Evolutionary conservation across 306 rosid genomes (phyloP).

Genomic region (Inga leiocalycina): DNA sequence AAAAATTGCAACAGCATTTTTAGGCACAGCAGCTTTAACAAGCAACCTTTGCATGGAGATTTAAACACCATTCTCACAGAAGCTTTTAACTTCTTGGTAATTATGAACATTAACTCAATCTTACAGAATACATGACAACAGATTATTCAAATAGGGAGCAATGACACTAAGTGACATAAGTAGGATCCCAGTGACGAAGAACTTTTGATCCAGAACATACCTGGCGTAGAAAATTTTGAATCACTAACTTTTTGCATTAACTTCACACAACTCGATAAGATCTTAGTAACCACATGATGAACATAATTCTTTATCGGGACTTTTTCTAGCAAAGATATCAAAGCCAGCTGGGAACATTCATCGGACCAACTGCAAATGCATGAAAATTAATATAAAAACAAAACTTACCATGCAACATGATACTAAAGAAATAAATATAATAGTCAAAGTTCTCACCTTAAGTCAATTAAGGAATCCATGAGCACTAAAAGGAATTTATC

Average conservation of each 20-base stretch:
- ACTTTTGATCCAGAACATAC: constrained; percentile 37
- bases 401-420: background rate
- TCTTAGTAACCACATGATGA: constrained; percentile 59
- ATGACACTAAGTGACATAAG: background rate
- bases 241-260: constrained; percentile 45
- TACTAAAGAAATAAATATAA: background rate
- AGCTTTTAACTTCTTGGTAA: constrained; percentile 8
- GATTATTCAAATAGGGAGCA: background rate
- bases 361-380: constrained; percentile 63
- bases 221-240: constrained; percentile 56
- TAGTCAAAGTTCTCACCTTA: constrained; percentile 53
- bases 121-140: background rate
- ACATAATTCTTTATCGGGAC: constrained; percentile 57
- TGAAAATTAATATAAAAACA: constrained; percentile 36
- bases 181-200: constrained; percentile 3
- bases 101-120: constrained; percentile 1
- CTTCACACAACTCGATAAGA: constrained; percentile 65
- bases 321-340: constrained; percentile 72
- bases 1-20: background rate
- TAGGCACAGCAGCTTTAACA: background rate
- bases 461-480: constrained; percentile 75
- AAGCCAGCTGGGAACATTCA: constrained; percentile 59
- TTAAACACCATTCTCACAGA: background rate
- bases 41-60: background rate
- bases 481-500: constrained; percentile 70